A percentile compares a stretch with the other conserved stretches of the same genome.
Conservation (phyloP, 208 protist genomes). For the Pavlovales sp. region DNA sequence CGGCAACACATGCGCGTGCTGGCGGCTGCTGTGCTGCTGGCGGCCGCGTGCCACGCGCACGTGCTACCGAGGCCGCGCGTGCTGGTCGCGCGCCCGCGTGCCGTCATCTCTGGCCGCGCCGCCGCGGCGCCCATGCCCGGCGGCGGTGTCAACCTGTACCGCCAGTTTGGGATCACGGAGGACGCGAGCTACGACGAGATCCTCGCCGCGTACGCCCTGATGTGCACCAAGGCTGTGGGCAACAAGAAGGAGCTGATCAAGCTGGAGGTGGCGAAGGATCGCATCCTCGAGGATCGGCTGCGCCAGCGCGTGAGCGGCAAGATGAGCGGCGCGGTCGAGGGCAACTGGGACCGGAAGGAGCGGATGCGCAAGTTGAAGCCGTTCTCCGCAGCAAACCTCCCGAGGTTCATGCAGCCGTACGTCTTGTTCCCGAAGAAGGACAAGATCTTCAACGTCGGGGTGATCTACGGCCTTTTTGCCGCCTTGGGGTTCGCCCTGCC, state of each 20-base stretch:
- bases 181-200: constrained; percentile 17
- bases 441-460: not conserved
- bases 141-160: not conserved
- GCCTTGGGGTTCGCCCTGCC: not conserved
- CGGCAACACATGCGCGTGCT: too few relatives aligned
- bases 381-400: constrained; percentile 17
- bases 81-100: too few relatives aligned
- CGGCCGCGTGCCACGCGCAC: too few relatives aligned
- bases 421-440: not conserved
- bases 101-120: too few relatives aligned
- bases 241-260: constrained; percentile 24
- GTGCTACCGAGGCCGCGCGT: too few relatives aligned
- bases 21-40: too few relatives aligned
- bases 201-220: not conserved
- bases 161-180: constrained; percentile 11
- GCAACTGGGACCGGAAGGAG: not conserved
- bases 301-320: constrained; percentile 22
- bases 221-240: not conserved
- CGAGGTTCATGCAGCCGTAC: not conserved
- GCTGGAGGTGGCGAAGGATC: constrained; percentile 38
- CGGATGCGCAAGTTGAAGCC: not conserved
- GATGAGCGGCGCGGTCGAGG: not conserved
- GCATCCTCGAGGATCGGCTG: constrained; percentile 2
- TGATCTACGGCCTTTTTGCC: not conserved
- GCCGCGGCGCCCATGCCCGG: too few relatives aligned